These are phyloP conservation scores for Penicillium longicatenatum DNA, from an alignment of 495 filamentous ascomycete species.

Conservation along the genomic window DNA sequence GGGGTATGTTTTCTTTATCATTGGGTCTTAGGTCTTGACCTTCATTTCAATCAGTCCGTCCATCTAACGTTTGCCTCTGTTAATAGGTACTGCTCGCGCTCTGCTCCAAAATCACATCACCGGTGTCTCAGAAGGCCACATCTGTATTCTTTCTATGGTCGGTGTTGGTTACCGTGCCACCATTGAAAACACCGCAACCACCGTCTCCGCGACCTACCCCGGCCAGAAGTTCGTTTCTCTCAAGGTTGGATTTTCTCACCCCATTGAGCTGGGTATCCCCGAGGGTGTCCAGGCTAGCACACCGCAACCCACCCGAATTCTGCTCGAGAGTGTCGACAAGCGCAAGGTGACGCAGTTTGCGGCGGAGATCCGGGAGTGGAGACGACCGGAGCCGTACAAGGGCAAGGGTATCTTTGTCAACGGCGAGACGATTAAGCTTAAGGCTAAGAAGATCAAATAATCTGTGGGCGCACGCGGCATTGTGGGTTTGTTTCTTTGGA, in stretches of 20 bases:
- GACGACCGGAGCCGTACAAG: slow-evolving; percentile 95
- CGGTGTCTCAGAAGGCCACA: slow-evolving; percentile 95
- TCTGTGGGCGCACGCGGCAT: slow-evolving; percentile 18
- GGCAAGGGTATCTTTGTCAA: slow-evolving; percentile 99
- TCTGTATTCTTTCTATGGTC: slow-evolving; percentile 87
- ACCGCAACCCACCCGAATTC: slow-evolving; percentile 89
- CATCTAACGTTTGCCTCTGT: not conserved
- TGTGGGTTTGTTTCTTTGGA: slow-evolving; percentile 28
- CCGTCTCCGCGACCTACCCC: slow-evolving; percentile 63
- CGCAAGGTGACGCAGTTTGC: slow-evolving; percentile 87
- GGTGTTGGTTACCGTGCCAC: slow-evolving; percentile 94
- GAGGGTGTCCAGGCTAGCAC: slow-evolving; percentile 81
- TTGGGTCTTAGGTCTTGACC: not conserved
- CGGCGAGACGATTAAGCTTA: slow-evolving; percentile 94
- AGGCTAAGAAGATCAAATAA: slow-evolving; percentile 98
- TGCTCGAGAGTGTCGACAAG: slow-evolving; percentile 86
- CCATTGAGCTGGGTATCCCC: slow-evolving; percentile 84
- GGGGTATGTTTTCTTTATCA: slow-evolving; percentile 65
- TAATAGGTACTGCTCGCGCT: slow-evolving; percentile 78
- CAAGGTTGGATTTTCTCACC: slow-evolving; percentile 95
- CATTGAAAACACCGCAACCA: slow-evolving; percentile 75
- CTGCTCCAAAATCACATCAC: slow-evolving; percentile 87
- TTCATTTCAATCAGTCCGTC: not conserved
- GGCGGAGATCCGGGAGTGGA: slow-evolving; percentile 83
- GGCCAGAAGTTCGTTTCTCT: slow-evolving; percentile 86